A percentile compares a stretch with the other conserved stretches of the same genome.
Conservation (phyloP, 352 stramenopile genomes). For the Phytopythium oedochilum region DNA sequence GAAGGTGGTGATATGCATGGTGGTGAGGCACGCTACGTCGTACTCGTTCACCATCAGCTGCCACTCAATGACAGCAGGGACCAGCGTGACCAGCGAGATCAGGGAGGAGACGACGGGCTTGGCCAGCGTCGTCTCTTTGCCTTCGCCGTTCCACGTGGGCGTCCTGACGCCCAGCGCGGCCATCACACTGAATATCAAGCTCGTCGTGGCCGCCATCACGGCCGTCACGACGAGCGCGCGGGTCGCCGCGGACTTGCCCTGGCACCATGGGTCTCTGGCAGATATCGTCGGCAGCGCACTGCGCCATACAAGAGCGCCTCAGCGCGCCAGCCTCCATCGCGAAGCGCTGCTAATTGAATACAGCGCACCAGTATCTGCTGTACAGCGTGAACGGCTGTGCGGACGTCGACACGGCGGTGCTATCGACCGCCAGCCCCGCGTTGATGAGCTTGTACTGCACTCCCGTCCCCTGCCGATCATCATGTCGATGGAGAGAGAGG, state of each 20-base stretch:
- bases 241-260: conserved; percentile 35
- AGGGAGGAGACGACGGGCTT: conserved; percentile 50
- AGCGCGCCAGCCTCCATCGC: no score
- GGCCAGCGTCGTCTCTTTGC: conserved; percentile 50
- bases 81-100: conserved; percentile 28
- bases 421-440: conserved; percentile 39
- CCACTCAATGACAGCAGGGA: conserved; percentile 56
- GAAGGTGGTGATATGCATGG: conserved; percentile 50
- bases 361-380: conserved; percentile 32
- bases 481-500: no score
- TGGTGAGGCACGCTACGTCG: conserved; percentile 35
- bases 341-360: neutral
- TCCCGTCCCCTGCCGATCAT: conserved; percentile 38
- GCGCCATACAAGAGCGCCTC: no score
- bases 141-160: conserved; percentile 70
- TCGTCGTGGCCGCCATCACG: conserved; percentile 46
- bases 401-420: conserved; percentile 16
- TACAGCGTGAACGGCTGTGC: conserved; percentile 21
- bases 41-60: conserved; percentile 42
- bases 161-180: conserved; percentile 48
- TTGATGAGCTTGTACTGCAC: conserved; percentile 85
- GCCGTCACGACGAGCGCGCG: conserved; percentile 46
- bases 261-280: conserved; percentile 61
- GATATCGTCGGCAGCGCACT: conserved; percentile 33
- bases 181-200: conserved; percentile 53